Percentiles rank a stretch among this genome's conserved stretches.
Evolutionary conservation across 495 filamentous ascomycete genomes (phyloP).

Genomic region (Neurospora intermedia): DNA sequence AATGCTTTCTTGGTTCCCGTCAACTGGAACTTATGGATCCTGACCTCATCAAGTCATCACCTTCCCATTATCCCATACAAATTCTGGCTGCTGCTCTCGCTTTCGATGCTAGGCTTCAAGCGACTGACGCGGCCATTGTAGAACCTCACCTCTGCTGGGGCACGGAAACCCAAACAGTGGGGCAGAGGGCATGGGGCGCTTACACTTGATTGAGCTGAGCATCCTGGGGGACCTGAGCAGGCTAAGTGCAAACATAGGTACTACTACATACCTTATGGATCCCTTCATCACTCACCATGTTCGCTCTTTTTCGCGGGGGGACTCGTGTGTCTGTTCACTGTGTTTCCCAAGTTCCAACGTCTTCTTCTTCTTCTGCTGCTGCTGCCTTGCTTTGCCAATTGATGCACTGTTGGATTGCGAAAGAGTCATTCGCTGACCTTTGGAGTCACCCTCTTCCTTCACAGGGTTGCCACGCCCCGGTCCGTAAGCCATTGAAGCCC

Average conservation of each 20-base stretch:
- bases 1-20: not conserved
- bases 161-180: not conserved
- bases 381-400: not conserved
- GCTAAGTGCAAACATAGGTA: not conserved
- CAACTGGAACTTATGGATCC: not conserved
- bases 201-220: not conserved
- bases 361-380: not conserved
- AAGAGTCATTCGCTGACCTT: not conserved
- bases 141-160: not conserved
- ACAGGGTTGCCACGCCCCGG: not conserved
- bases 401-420: not conserved
- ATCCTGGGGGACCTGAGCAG: not conserved
- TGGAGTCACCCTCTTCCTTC: not conserved
- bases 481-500: not conserved
- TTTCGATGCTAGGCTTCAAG: not conserved
- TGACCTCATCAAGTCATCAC: not conserved
- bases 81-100: not conserved
- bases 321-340: not conserved
- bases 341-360: not conserved
- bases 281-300: not conserved
- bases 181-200: not conserved
- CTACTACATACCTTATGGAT: not conserved
- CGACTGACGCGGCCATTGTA: not conserved
- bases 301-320: not conserved
- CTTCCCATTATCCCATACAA: not conserved